These are phyloP conservation scores for Drechslerella stenobrocha DNA, from an alignment of 2,329 filamentous ascomycete species.

Conservation along the genomic window DNA sequence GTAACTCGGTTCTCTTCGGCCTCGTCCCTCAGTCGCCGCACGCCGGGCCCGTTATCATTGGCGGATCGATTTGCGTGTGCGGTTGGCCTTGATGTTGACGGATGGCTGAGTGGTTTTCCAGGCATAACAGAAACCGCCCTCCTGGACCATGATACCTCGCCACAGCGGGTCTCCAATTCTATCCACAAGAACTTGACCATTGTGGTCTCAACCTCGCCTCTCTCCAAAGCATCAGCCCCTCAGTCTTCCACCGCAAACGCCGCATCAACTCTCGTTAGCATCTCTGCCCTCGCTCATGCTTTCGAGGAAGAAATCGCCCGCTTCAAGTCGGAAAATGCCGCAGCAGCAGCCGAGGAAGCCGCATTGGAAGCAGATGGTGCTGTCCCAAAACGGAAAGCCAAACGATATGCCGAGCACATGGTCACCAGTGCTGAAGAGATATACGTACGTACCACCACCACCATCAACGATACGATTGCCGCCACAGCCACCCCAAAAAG, in stretches of 20 bases:
- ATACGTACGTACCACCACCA: conserved; percentile 37
- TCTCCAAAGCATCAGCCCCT: conserved; percentile 28
- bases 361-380: conserved; percentile 17
- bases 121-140: conserved; percentile 69
- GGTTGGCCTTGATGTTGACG: neutral
- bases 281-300: conserved; percentile 59
- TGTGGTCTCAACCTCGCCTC: conserved; percentile 37
- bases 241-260: conserved; percentile 57
- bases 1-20: conserved; percentile 59
- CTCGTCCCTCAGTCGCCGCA: neutral
- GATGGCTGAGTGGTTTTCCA: conserved; percentile 54
- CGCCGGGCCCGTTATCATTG: conserved; percentile 3
- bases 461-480: no score
- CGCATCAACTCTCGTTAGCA: conserved; percentile 58
- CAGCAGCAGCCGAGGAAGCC: conserved; percentile 22
- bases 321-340: conserved; percentile 45
- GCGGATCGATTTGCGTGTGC: neutral
- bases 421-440: conserved; percentile 40
- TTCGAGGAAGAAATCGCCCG: conserved; percentile 47
- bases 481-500: neutral
- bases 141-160: conserved; percentile 46
- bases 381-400: conserved; percentile 33
- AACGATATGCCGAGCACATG: conserved; percentile 25
- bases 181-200: conserved; percentile 46
- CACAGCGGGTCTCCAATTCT: conserved; percentile 40